phyloP scores from a whole-genome alignment of 2,329 filamentous ascomycete genomes.

The Colletotrichum musicola region DNA sequence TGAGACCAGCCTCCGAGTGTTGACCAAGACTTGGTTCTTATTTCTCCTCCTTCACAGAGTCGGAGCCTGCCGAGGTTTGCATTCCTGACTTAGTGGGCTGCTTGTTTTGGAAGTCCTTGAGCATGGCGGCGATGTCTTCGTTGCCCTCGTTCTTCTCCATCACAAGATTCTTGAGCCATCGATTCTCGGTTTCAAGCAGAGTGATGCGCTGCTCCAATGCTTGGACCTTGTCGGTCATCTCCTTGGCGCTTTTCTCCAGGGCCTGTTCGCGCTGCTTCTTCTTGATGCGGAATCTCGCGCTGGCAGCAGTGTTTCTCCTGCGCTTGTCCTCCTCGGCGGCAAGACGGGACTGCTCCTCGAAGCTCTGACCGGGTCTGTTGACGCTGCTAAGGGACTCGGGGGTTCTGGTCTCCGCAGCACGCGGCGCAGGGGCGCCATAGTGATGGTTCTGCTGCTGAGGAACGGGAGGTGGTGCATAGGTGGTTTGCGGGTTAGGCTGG shows the following conservation, averaged over 20 bases:
- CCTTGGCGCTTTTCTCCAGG: constrained; percentile 83
- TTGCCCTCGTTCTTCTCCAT: constrained; percentile 82
- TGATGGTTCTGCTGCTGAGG: constrained; percentile 51
- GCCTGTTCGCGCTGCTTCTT: constrained; percentile 96
- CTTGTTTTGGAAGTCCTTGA: constrained; percentile 63
- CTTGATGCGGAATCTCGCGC: constrained; percentile 90
- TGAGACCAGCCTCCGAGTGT: not conserved
- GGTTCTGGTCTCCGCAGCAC: constrained; percentile 60
- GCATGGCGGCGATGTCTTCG: constrained; percentile 64
- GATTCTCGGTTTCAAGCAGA: constrained; percentile 86
- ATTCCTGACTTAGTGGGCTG: constrained; percentile 36
- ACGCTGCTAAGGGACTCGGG: constrained; percentile 55
- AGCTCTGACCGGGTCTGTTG: constrained; percentile 60
- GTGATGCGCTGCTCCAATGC: constrained; percentile 79
- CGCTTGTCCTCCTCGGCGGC: constrained; percentile 92
- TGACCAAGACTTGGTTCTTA: not conserved
- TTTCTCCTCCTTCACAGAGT: constrained; percentile 24
- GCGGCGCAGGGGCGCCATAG: constrained; percentile 42
- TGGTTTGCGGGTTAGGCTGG: constrained; percentile 63
- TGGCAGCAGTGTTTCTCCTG: constrained; percentile 88
- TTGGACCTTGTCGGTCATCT: constrained; percentile 84
- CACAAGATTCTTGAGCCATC: constrained; percentile 83
- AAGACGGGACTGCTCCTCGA: constrained; percentile 78
- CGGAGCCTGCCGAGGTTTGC: constrained; percentile 3
- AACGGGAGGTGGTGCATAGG: constrained; percentile 54